phyloP scores from a whole-genome alignment of 305 asterid genomes.

The Plantago rigida region DNA sequence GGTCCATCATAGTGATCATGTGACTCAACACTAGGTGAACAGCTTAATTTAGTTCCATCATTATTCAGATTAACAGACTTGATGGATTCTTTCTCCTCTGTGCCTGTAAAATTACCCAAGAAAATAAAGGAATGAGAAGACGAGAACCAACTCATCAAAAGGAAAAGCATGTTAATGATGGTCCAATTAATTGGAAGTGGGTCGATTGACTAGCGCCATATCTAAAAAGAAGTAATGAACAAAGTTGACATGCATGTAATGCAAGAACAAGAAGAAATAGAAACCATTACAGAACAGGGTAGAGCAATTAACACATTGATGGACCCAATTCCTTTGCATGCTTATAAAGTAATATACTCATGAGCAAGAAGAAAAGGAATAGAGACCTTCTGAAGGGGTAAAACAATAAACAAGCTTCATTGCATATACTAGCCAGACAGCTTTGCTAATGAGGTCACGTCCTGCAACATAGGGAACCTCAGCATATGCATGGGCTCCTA shows the following conservation, averaged over 20 bases:
- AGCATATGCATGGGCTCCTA: background rate
- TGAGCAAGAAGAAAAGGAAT: too few species aligned
- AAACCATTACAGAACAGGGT: background rate
- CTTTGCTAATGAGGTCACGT: background rate
- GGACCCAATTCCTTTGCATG: background rate
- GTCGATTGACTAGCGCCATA: background rate
- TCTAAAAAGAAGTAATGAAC: background rate
- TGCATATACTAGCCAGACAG: background rate
- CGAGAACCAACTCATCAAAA: constrained; percentile 8
- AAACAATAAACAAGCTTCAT: too few species aligned
- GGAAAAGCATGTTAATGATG: constrained; percentile 10
- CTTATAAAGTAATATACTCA: background rate
- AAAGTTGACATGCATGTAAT: background rate
- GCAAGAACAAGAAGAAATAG: background rate
- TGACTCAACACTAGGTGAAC: constrained; percentile 45
- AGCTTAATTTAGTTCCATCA: constrained; percentile 38
- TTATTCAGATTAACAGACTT: constrained; percentile 43
- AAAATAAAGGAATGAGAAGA: constrained; percentile 5
- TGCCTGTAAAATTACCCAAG: constrained; percentile 40
- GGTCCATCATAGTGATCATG: constrained; percentile 45
- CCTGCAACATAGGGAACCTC: background rate
- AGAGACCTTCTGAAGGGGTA: too few species aligned
- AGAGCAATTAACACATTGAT: background rate
- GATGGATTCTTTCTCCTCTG: constrained; percentile 55
- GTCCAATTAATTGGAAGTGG: background rate